phyloP scores from a whole-genome alignment of 2,329 filamentous ascomycete species.

The Penicillium rolfsii region DNA sequence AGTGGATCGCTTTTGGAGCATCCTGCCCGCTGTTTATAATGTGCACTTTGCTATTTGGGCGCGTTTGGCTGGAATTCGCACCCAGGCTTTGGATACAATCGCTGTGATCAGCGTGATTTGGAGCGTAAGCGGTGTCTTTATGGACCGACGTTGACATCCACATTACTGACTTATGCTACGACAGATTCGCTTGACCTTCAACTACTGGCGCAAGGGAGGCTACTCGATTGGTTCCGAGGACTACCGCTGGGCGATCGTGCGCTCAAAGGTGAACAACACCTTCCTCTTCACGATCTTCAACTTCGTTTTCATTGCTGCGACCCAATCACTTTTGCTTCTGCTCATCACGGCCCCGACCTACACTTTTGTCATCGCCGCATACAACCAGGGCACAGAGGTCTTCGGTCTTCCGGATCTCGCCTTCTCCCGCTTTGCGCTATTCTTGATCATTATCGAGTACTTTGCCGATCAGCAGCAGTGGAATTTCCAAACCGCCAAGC shows the following conservation, averaged over 20 bases:
- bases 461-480: conserved; percentile 93
- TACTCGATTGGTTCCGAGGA: conserved; percentile 89
- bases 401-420: conserved; percentile 63
- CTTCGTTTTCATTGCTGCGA: conserved; percentile 81
- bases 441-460: conserved; percentile 67
- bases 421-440: conserved; percentile 60
- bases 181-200: conserved; percentile 82
- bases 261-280: conserved; percentile 67
- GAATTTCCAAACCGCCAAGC: conserved; percentile 83
- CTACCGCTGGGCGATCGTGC: conserved; percentile 86
- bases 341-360: conserved; percentile 81
- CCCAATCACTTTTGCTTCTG: conserved; percentile 81
- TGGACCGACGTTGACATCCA: background rate
- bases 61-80: conserved; percentile 70
- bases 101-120: conserved; percentile 73
- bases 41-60: conserved; percentile 84
- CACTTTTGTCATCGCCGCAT: conserved; percentile 72
- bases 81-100: conserved; percentile 71
- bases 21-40: conserved; percentile 85
- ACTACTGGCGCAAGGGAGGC: conserved; percentile 95
- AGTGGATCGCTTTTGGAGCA: conserved; percentile 88
- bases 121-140: conserved; percentile 63
- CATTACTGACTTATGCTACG: conserved; percentile 25
- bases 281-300: conserved; percentile 86
- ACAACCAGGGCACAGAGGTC: conserved; percentile 58